phyloP scores from a whole-genome alignment of 805 yeast species.

The Starmera dryadoides region DNA sequence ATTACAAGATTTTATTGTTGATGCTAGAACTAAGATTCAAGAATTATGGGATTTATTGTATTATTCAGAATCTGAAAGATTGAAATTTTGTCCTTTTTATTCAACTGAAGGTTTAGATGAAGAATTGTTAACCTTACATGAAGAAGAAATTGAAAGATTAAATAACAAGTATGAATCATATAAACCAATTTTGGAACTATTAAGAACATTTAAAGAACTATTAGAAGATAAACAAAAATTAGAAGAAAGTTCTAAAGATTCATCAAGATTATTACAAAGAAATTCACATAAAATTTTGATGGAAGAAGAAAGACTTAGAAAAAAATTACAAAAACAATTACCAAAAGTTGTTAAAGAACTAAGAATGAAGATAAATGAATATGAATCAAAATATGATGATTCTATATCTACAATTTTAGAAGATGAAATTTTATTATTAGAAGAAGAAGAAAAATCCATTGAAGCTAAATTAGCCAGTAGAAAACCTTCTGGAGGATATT shows the following conservation, averaged over 20 bases:
- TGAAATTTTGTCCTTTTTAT: conserved; percentile 33
- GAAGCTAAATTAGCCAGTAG: conserved; percentile 11
- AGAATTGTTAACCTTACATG: conserved; percentile 52
- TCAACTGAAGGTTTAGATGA: conserved; percentile 47
- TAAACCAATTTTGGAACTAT: conserved; percentile 48
- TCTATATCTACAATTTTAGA: conserved; percentile 22
- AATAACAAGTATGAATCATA: conserved; percentile 41
- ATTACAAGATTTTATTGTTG: conserved; percentile 61
- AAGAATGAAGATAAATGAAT: conserved; percentile 36
- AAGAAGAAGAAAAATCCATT: conserved; percentile 15
- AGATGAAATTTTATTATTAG: conserved; percentile 23
- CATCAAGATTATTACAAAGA: conserved; percentile 68
- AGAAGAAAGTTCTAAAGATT: conserved; percentile 66
- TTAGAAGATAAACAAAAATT: conserved; percentile 54
- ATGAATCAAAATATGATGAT: conserved; percentile 35
- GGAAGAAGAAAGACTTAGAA: conserved; percentile 73
- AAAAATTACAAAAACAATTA: conserved; percentile 54
- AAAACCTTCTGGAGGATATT: conserved; percentile 8
- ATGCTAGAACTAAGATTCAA: conserved; percentile 51
- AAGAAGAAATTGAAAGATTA: conserved; percentile 48
- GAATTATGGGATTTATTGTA: conserved; percentile 57
- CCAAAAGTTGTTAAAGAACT: conserved; percentile 57
- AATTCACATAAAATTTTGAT: conserved; percentile 73
- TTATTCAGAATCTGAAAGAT: conserved; percentile 45
- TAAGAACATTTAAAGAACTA: conserved; percentile 48